Conservation (phyloP, 805 yeast species). For the Kodamaea jinghongensis region DNA sequence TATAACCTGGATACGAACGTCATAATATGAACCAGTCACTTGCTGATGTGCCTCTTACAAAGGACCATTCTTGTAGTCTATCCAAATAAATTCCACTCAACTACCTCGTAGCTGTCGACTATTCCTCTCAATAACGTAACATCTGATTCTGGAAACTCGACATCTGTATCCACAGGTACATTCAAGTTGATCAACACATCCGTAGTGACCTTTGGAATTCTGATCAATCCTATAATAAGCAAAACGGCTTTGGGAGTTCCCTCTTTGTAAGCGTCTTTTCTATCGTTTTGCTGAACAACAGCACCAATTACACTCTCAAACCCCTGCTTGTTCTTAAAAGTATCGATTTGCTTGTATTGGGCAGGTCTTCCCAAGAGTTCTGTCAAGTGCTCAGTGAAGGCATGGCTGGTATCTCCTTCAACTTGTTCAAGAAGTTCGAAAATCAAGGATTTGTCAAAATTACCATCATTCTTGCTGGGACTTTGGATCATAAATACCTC, state of each 20-base stretch:
- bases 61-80: not conserved
- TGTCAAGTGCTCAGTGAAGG: slow-evolving; percentile 51
- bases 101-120: slow-evolving; percentile 33
- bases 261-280: slow-evolving; percentile 13
- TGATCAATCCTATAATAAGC: slow-evolving; percentile 54
- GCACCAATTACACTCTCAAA: slow-evolving; percentile 5
- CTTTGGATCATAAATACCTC: slow-evolving; percentile 71
- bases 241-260: slow-evolving; percentile 30
- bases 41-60: not conserved
- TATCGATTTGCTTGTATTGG: slow-evolving; percentile 9
- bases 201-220: slow-evolving; percentile 50
- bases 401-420: slow-evolving; percentile 34
- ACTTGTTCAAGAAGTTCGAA: slow-evolving; percentile 61
- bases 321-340: slow-evolving; percentile 5
- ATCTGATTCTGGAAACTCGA: slow-evolving; percentile 11
- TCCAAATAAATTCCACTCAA: slow-evolving; percentile 46
- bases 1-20: too few species aligned
- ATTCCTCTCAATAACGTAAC: slow-evolving; percentile 25
- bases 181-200: slow-evolving; percentile 63
- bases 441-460: slow-evolving; percentile 55
- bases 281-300: slow-evolving; percentile 8
- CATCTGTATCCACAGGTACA: slow-evolving; percentile 38
- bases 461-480: slow-evolving; percentile 22
- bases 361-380: slow-evolving; percentile 44
- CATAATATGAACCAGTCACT: too few species aligned